These are phyloP conservation scores for Talaromyces sp. DNA, from an alignment of 2,329 filamentous ascomycete species.

Conservation along the genomic window DNA sequence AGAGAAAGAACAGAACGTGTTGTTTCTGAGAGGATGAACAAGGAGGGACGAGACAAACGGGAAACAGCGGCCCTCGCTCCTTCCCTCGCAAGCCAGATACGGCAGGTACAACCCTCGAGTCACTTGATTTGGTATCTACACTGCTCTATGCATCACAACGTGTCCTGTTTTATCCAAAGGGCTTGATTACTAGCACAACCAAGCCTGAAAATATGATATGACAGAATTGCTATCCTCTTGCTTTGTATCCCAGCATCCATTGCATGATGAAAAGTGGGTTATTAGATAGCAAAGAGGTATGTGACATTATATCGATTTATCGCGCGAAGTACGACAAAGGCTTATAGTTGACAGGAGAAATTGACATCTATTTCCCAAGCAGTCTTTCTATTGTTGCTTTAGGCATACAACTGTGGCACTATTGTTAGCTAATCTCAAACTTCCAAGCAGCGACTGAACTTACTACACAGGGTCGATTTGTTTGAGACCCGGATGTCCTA, in stretches of 20 bases:
- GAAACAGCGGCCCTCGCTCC: background rate
- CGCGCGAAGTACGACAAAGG: background rate
- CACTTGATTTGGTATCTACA: slow-evolving; percentile 3
- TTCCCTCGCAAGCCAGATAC: too few relatives aligned
- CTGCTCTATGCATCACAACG: background rate
- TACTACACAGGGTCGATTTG: slow-evolving; percentile 85
- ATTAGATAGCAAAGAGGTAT: slow-evolving; percentile 65
- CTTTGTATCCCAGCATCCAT: slow-evolving; percentile 65
- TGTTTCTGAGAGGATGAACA: slow-evolving; percentile 1
- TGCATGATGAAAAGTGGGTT: slow-evolving; percentile 51
- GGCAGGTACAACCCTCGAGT: slow-evolving; percentile 6
- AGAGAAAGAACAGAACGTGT: slow-evolving; percentile 1
- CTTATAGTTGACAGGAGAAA: background rate
- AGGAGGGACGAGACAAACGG: background rate
- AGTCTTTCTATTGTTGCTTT: slow-evolving; percentile 59
- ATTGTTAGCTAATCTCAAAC: slow-evolving; percentile 18
- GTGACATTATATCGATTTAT: background rate
- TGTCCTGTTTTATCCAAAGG: slow-evolving; percentile 39
- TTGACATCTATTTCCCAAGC: slow-evolving; percentile 38
- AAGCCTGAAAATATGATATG: background rate
- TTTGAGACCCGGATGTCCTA: slow-evolving; percentile 69
- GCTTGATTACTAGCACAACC: slow-evolving; percentile 20
- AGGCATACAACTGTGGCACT: slow-evolving; percentile 59
- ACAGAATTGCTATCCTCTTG: slow-evolving; percentile 55
- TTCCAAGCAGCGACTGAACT: slow-evolving; percentile 25